Evolutionary conservation across 176 grass and related monocot species (phyloP), one percentile per base, ranked within the genome.

Genomic region (Juncus effusus): DNA sequence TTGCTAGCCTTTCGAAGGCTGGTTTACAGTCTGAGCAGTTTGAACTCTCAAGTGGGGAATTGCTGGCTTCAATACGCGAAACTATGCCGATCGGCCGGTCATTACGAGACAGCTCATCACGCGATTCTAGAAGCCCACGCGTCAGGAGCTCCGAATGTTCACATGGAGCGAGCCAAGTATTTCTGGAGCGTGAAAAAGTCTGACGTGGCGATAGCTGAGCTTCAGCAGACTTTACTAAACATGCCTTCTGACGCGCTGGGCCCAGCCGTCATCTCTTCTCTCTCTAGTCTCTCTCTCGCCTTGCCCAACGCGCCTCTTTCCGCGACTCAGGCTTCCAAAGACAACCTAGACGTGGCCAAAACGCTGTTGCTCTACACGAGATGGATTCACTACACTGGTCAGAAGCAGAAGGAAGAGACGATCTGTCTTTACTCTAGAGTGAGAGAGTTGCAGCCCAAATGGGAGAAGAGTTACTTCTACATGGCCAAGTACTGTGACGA

Each of bases 51-150:
- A 73, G 94, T 89, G 76, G 94, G 88, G 69, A 86, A 86, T 53
- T 92, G 78, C 72, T 97, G 88, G 94, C 88, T 97, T 89, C 88
- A 89, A 74, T 97, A 97, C 54, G 88, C 88, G 44, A 97, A 92
- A 66, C 75, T 97, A 44, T 97, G 94, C 42, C 94, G 88, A 64
- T 86, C 86, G 64, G 82, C 88, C 71, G 88, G 88, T 54, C 94
- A 97, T 39, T 86, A 86, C 40, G 88, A 97, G 75, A 97, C 93
- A 14, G 88, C 93, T 7, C 82, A 92, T 74, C 82, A 73, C 74
- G 88, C 88, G 66, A 97, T 97, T 86, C 64, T 97, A 49, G 93
- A 97, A 83, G 93, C 93, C 56, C 85, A 92, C 59, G 77, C 88
- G 74, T 92, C 85, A 64, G 85, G 82, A 72, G 82, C 88, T 72